A percentile compares a stretch with the other conserved stretches of the same genome.
These are phyloP conservation scores for Noccaea bulbosa DNA, from an alignment of 345 rosid genomes.

Conservation along the genomic window DNA sequence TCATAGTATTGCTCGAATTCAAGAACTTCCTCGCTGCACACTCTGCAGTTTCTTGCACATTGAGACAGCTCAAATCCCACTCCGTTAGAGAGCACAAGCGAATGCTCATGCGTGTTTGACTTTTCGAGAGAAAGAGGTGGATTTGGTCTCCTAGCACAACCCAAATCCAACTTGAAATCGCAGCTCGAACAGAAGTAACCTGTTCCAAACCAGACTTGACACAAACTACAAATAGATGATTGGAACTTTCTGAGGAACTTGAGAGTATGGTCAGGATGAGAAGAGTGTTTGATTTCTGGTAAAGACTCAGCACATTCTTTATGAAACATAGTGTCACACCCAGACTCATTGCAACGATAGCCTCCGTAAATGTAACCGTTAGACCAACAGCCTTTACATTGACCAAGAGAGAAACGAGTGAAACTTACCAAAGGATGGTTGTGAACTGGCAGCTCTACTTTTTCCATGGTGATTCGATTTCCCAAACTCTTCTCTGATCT, in stretches of 20 bases:
- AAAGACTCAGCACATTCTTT: background rate
- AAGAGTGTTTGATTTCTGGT: background rate
- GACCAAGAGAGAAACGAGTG: background rate
- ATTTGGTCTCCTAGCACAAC: background rate
- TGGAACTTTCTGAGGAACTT: background rate
- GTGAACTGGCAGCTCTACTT: background rate
- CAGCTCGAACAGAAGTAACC: background rate
- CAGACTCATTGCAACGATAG: conserved; percentile 3
- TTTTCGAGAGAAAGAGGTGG: background rate
- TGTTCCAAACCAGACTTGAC: background rate
- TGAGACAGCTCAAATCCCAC: too few species aligned
- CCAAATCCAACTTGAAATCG: conserved; percentile 1
- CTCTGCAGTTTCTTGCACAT: background rate
- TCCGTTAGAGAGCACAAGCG: background rate
- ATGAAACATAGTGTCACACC: background rate
- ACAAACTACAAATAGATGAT: background rate
- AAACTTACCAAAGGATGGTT: background rate
- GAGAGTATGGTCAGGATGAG: conserved; percentile 4
- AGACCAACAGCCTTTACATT: background rate
- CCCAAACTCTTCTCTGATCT: background rate
- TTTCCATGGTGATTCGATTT: background rate
- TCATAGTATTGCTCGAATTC: background rate
- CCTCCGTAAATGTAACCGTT: background rate
- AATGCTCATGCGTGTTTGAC: background rate
- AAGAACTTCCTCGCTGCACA: background rate